Evolutionary conservation across 768 basidiomycete species (phyloP).

Genomic region (Psilocybe azurescens): DNA sequence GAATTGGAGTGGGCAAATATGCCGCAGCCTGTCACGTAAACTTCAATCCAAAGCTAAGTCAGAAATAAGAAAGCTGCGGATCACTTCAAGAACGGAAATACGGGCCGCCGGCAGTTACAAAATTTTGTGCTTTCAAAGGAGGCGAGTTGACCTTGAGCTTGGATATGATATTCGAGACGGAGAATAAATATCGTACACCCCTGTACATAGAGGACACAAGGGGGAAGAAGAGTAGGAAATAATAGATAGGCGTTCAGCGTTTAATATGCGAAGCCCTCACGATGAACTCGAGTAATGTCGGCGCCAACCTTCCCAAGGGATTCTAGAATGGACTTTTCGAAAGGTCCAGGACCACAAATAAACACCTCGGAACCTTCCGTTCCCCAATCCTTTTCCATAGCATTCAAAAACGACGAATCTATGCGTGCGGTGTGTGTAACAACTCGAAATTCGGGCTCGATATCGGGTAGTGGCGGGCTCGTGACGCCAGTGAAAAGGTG

Average conservation of each 20-base stretch:
- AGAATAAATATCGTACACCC: no score
- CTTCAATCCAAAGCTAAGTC: background rate
- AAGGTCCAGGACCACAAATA: conserved; percentile 55
- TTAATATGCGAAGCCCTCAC: conserved; percentile 23
- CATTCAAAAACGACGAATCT: conserved; percentile 28
- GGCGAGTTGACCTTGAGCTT: no score
- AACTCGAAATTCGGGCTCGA: conserved; percentile 5
- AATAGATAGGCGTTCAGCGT: no score
- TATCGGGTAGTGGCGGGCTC: conserved; percentile 2
- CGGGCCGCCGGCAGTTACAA: background rate
- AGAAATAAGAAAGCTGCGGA: conserved; percentile 5
- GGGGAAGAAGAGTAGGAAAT: no score
- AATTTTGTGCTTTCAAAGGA: background rate
- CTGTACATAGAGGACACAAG: no score
- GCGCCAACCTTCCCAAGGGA: conserved; percentile 41
- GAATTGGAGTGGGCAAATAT: background rate
- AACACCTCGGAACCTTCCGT: conserved; percentile 36
- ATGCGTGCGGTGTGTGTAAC: conserved; percentile 16
- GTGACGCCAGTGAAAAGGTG: conserved; percentile 44
- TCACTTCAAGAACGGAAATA: background rate
- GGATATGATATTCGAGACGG: no score
- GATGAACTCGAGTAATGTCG: conserved; percentile 44
- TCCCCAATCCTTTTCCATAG: conserved; percentile 21
- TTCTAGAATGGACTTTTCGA: conserved; percentile 44
- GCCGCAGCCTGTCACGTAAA: background rate